Evolutionary conservation across 2,329 filamentous ascomycete genomes (phyloP).

Genomic region (Cryphonectria carpinicola): DNA sequence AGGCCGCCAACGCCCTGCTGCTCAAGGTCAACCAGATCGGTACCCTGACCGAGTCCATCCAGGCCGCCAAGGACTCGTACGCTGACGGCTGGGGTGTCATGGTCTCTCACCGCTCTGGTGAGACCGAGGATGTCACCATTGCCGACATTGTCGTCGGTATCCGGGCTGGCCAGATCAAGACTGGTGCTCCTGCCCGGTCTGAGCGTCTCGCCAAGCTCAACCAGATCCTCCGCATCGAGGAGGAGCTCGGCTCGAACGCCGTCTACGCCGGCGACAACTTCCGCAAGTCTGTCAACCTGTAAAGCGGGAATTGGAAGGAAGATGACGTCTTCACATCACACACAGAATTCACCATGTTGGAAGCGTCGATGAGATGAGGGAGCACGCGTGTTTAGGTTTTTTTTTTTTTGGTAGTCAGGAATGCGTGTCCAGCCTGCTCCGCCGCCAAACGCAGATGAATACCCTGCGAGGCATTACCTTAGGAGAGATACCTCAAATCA

Average conservation of each 20-base stretch:
- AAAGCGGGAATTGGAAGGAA: conserved; percentile 47
- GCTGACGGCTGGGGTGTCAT: conserved; percentile 97
- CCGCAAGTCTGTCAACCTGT: conserved; percentile 88
- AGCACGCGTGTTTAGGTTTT: conserved; percentile 19
- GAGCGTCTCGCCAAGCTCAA: conserved; percentile 99
- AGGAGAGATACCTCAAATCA: conserved; percentile 22
- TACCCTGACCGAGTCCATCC: conserved; percentile 97
- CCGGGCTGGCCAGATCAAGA: conserved; percentile 98
- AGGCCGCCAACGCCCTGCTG: conserved; percentile 96
- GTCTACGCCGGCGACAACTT: conserved; percentile 92
- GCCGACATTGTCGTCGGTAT: conserved; percentile 97
- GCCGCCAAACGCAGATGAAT: conserved; percentile 21
- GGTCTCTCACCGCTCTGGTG: conserved; percentile 98
- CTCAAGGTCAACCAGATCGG: conserved; percentile 99
- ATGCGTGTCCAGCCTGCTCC: conserved; percentile 18
- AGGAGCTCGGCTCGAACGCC: conserved; percentile 92
- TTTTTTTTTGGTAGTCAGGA: conserved; percentile 13
- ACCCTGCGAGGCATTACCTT: conserved; percentile 22
- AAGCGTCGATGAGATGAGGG: conserved; percentile 17
- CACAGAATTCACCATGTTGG: conserved; percentile 15
- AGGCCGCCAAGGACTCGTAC: conserved; percentile 98
- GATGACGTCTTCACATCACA: conserved; percentile 14
- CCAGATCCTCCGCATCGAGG: conserved; percentile 99
- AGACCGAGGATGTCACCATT: conserved; percentile 99
- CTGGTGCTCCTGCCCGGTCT: conserved; percentile 91